phyloP scores from a whole-genome alignment of 306 rosid species.

The Hippophae gyantsensis region DNA sequence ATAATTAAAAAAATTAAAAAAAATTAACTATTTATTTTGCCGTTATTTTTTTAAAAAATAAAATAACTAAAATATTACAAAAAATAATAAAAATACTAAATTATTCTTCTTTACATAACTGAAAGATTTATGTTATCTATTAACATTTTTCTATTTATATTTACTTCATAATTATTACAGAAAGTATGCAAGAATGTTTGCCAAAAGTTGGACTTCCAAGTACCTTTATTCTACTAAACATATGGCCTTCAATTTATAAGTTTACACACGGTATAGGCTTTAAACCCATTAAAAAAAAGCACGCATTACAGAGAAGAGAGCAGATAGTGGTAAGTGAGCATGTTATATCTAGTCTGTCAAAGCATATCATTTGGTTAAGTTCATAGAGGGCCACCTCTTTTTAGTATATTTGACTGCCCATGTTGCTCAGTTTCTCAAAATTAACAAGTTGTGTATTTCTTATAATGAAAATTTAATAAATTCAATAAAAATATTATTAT shows the following conservation, averaged over 20 bases:
- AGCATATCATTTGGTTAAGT: slow-evolving; percentile 23
- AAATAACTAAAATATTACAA: too few species aligned
- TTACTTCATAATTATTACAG: too few species aligned
- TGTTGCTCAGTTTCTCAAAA: slow-evolving; percentile 15
- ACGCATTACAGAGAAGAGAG: not conserved
- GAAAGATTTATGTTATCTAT: too few species aligned
- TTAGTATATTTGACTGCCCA: slow-evolving; percentile 29
- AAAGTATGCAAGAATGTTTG: not conserved
- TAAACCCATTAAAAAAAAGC: slow-evolving; percentile 3
- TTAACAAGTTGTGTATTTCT: not conserved
- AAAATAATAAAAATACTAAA: too few species aligned
- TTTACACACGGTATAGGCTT: slow-evolving; percentile 7
- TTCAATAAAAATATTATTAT: too few species aligned
- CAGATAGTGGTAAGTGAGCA: slow-evolving; percentile 11
- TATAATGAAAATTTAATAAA: too few species aligned
- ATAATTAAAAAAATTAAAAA: too few species aligned
- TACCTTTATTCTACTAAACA: not conserved
- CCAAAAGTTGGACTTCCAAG: not conserved
- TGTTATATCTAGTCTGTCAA: slow-evolving; percentile 1
- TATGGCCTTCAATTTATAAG: not conserved
- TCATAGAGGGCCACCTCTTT: slow-evolving; percentile 9
- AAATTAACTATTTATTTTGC: too few species aligned
- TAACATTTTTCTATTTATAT: too few species aligned
- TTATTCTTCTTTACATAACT: too few species aligned
- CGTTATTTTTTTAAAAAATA: too few species aligned